These are phyloP conservation scores for Leptomonas pyrrhocoris DNA, from an alignment of 208 protist species.

Conservation along the genomic window DNA sequence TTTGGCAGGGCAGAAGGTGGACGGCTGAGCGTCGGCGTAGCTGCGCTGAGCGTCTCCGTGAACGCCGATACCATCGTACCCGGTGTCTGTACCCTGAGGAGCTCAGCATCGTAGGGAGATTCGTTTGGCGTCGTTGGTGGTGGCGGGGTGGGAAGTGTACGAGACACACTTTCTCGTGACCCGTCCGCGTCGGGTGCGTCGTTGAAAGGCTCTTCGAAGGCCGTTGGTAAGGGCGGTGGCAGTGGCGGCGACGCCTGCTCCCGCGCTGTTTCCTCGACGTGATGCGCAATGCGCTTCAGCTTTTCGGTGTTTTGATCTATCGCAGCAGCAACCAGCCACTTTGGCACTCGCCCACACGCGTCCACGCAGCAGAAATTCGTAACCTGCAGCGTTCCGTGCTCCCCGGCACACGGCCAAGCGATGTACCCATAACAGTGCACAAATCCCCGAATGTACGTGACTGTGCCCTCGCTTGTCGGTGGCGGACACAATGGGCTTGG, in stretches of 20 bases:
- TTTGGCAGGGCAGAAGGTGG: neutral
- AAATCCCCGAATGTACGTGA: slow-evolving; percentile 31
- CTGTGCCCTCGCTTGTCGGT: neutral
- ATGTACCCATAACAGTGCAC: slow-evolving; percentile 54
- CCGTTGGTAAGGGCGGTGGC: neutral
- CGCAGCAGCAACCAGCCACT: slow-evolving; percentile 42
- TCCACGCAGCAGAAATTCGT: slow-evolving; percentile 56
- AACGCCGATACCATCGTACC: slow-evolving; percentile 13
- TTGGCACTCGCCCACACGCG: slow-evolving; percentile 47
- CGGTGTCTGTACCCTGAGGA: neutral
- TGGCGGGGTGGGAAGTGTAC: neutral
- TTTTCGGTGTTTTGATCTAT: slow-evolving; percentile 38
- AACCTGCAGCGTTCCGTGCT: slow-evolving; percentile 10
- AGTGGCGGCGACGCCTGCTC: neutral
- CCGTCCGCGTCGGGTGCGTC: neutral
- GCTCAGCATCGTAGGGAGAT: neutral
- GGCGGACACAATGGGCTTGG: slow-evolving; percentile 2
- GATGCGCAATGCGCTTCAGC: slow-evolving; percentile 26
- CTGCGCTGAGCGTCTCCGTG: slow-evolving; percentile 3
- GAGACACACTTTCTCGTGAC: neutral
- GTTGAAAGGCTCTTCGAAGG: neutral
- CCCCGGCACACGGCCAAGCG: slow-evolving; percentile 3
- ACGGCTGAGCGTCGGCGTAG: neutral
- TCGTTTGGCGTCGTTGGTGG: neutral
- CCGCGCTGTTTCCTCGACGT: neutral